phyloP scores from a whole-genome alignment of 208 protist species.

The Crithidia acanthocephali region DNA sequence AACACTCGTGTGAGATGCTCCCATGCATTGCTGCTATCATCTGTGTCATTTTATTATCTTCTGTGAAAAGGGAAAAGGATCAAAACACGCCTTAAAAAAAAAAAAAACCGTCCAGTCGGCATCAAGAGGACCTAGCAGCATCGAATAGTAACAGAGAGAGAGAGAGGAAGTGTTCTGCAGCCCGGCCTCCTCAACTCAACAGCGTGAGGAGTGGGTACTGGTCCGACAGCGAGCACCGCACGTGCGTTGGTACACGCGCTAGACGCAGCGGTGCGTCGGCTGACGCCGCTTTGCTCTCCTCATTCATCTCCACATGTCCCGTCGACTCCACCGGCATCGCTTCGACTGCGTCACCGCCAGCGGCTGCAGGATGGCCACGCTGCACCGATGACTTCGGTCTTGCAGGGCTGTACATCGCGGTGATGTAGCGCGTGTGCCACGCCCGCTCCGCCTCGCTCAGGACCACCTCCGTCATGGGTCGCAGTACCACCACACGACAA shows the following conservation, averaged over 20 bases:
- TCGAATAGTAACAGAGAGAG: background rate
- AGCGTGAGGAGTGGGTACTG: constrained; percentile 78
- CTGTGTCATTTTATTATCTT: no score
- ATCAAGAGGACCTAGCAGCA: no score
- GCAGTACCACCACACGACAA: constrained; percentile 60
- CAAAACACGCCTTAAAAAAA: no score
- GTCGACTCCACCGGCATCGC: background rate
- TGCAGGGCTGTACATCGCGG: constrained; percentile 14
- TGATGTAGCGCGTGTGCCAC: constrained; percentile 43
- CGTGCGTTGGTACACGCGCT: constrained; percentile 17
- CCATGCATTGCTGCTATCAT: no score
- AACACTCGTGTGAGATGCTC: no score
- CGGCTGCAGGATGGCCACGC: no score
- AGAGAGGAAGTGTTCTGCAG: no score
- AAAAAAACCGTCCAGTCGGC: no score
- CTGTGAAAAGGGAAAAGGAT: no score
- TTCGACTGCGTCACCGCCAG: no score
- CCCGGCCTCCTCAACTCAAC: constrained; percentile 50
- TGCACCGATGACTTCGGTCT: background rate
- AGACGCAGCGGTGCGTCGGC: constrained; percentile 2
- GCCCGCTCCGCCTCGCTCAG: constrained; percentile 43
- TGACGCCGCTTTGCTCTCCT: background rate
- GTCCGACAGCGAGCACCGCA: constrained; percentile 68
- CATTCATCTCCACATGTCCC: constrained; percentile 10
- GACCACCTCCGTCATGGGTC: constrained; percentile 46